phyloP scores from a whole-genome alignment of 805 yeast species.

The Brettanomyces anomalus region DNA sequence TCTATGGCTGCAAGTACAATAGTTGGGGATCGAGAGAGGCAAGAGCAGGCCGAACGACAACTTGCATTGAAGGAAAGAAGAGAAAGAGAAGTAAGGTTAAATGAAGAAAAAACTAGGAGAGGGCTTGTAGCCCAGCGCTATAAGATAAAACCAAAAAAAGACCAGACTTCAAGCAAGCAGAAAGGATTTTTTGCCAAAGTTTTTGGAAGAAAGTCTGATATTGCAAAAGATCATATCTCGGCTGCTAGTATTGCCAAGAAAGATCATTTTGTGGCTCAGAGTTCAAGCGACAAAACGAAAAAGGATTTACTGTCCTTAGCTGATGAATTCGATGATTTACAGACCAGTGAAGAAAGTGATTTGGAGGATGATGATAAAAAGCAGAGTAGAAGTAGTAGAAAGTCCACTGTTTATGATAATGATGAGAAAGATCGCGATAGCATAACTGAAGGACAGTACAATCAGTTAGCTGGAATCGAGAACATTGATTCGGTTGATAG shows the following conservation, averaged over 20 bases:
- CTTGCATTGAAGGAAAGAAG: slow-evolving; percentile 12
- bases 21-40: slow-evolving; percentile 14
- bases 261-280: not conserved
- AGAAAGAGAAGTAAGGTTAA: slow-evolving; percentile 17
- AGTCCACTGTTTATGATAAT: not conserved
- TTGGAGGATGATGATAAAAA: not conserved
- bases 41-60: slow-evolving; percentile 8
- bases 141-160: not conserved
- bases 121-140: slow-evolving; percentile 19
- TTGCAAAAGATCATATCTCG: slow-evolving; percentile 18
- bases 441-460: not conserved
- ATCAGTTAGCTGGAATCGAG: not conserved
- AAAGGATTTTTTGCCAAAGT: slow-evolving; percentile 17
- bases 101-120: slow-evolving; percentile 10
- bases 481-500: slow-evolving; percentile 1
- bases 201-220: slow-evolving; percentile 22
- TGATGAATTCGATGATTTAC: slow-evolving; percentile 2
- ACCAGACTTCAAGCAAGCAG: slow-evolving; percentile 7
- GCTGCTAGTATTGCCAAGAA: not conserved
- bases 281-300: slow-evolving; percentile 4
- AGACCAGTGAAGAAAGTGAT: slow-evolving; percentile 3
- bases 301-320: not conserved
- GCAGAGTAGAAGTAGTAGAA: not conserved
- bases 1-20: slow-evolving; percentile 11
- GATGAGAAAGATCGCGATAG: not conserved